Evolutionary conservation across 345 rosid genomes (phyloP), one percentile per base, ranked within the genome.

Genomic region (Pugionium cornutum): DNA sequence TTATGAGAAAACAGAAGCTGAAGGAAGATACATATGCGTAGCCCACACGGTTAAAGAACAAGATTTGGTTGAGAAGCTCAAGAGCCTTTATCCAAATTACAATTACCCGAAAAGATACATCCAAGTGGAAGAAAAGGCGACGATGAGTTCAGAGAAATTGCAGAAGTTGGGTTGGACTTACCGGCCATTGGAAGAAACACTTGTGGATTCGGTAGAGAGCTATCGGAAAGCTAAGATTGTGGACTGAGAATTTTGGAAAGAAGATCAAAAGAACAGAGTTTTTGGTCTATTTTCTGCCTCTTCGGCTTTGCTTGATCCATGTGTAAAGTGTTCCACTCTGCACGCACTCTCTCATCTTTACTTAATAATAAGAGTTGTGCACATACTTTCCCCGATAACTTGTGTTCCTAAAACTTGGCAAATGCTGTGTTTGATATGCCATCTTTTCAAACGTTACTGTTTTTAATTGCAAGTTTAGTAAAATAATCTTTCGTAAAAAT

Each of bases 11-110:
- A 73, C 78, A 33, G 85, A 81, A 69, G 86, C 85, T 51, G 79
- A 87, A 77, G 90, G 91, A 40, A 79, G 96, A 75, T 86, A 89
- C 68, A 66, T 84, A 39, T 83, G 92, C 64, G n/a, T 49, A 7
- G 53, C 84, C 39, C 72, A 84, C 69, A 1, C 10, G 11, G 59
- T 67, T 27, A 73, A 30, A 61, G 69, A 68, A 18, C 39, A 3
- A 5, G 73, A 67, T 30, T 18, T 84, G 49, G 80, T 86, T 43
- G 81, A 77, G 68, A 84, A 77, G 50, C 74, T 87, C 63, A 84
- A 75, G 73, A 75, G 66, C 33, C 70, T 80, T 35, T 86, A 77
- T 69, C 86, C 86, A 28, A 64, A 73, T 61, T 86, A 80, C 75
- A 81, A 76, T 27, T 86, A 78, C 68, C 89, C 91, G 1, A 64